Base-by-base conservation (phyloP, 257 asterid genomes). In the Nemophila menziesii region DNA sequence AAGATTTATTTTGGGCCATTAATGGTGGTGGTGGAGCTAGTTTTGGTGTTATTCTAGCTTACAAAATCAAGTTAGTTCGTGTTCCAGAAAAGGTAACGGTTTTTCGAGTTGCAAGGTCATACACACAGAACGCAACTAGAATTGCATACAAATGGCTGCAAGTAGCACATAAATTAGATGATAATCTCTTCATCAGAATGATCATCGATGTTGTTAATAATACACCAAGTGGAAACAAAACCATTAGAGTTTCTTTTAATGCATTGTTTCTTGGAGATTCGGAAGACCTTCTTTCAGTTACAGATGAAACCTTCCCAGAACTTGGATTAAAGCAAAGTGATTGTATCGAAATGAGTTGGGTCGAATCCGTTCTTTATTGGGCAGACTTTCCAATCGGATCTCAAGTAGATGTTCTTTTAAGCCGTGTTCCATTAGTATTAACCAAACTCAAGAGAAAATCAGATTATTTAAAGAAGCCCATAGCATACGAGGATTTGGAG, bases 371-470 rank as follows among this genome's bases (percentile, higher is more conserved):
- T 18, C 51, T 62, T 1, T 45, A 11, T 11, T 62, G 68, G 68
- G 15, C 58, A 0, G 49, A 61, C 44, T 62, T 55, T 42, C 46
- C 49, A 11, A 44, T 13, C 16, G 16, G 4, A 5, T 39, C 58
- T 12, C 2, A 15, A 11, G 20, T 33, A 8, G 27, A 43, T 3
- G 34, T 16, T 4, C 27, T 62, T 6, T 39, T 62, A 4, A 38
- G 11, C 18, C 22, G 63, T 4, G 39, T 3, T 1, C 33, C 49
- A 1, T 52, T 37, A 5, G 43, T 52, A 0, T 33, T 46, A n/a
- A 46, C 39, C 23, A 51, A 51, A 50, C 20, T 60, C 46, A 62
- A 49, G 19, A 50, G 68, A 14, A 62, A 62, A 38, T 54, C 67
- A 11, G 67, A 54, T 18, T 48, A 61, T 20, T 62, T 54, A 8